Base-by-base conservation (phyloP, 441 rosid species). In the Populus tomentosa region DNA sequence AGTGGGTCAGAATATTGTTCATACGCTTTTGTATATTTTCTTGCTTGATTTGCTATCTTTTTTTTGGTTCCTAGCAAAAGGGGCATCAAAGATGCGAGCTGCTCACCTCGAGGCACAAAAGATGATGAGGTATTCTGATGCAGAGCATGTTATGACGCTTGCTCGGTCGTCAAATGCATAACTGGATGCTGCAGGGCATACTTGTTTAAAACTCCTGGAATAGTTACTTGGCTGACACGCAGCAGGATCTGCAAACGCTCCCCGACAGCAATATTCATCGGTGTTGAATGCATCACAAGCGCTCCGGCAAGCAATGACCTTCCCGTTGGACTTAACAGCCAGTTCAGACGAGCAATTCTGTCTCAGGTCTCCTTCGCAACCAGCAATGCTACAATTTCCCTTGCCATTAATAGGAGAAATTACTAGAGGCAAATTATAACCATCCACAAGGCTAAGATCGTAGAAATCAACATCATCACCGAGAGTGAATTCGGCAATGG, bases 391-490 rank as follows among this genome's bases (percentile, higher is more conserved):
- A 70, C 92, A 91, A 40, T 86, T 87, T 20, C 88, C 92, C 74
- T 82, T 85, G 1, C 87, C 88, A 28, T 80, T 81, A 0, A 82
- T 61, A 33, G 92, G 89, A 28, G 68, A 76, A 67, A 91, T 53
- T 13, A 77, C 77, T 11, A 88, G 50, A 14, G 93, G 93, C 42
- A 91, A 59, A 68, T 89, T 91, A 72, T 86, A 91, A 13, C 95
- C 95, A 71, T 86, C 88, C 7, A 89, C 92, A 2, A 89, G 91
- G 83, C 93, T 89, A 42, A 89, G 86, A 67, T 89, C 92, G 2
- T 88, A 91, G 62, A 73, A 91, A 66, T 89, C 92, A 0, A 20
- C 26, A 0, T 80, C 82, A 42, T 13, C 18, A 0, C 93, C 87
- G 0, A 91, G 82, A 56, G 95, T 89, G 76, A 91, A 82, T 67